These are phyloP conservation scores for Hericium coralloides DNA, from an alignment of 768 basidiomycete genomes.

Conservation along the genomic window DNA sequence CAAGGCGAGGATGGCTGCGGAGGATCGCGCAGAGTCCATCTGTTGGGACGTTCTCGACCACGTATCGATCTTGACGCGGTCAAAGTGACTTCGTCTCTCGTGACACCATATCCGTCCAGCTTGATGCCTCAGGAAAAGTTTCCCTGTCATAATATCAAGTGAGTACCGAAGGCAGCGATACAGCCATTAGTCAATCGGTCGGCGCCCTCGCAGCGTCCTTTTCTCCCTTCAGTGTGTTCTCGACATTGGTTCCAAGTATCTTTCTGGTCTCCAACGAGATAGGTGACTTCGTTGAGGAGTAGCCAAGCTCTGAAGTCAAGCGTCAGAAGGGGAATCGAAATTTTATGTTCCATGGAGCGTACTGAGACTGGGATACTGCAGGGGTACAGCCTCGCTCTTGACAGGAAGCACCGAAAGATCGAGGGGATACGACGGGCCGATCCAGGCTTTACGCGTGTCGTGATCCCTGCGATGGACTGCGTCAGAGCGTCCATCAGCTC, in stretches of 20 bases:
- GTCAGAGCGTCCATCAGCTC: neutral
- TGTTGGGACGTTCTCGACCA: too few relatives aligned
- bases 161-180: too few relatives aligned
- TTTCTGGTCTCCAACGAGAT: constrained; percentile 54
- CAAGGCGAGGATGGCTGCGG: too few relatives aligned
- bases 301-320: constrained; percentile 50
- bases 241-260: constrained; percentile 52
- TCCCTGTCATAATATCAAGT: too few relatives aligned
- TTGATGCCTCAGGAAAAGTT: too few relatives aligned
- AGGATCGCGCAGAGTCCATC: too few relatives aligned
- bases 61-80: too few relatives aligned
- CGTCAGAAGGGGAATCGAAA: neutral
- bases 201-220: constrained; percentile 57
- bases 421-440: constrained; percentile 61
- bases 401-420: constrained; percentile 50
- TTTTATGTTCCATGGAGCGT: neutral
- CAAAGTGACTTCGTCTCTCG: too few relatives aligned
- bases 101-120: too few relatives aligned
- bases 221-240: constrained; percentile 47
- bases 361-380: constrained; percentile 51
- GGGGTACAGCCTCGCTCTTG: constrained; percentile 42
- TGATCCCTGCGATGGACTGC: constrained; percentile 44
- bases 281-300: constrained; percentile 43
- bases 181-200: neutral
- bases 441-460: constrained; percentile 61